Percentiles rank a stretch among this genome's conserved stretches.
These are phyloP conservation scores for Helotiales sp. DNA, from an alignment of 2,329 filamentous ascomycete genomes.

Conservation along the genomic window DNA sequence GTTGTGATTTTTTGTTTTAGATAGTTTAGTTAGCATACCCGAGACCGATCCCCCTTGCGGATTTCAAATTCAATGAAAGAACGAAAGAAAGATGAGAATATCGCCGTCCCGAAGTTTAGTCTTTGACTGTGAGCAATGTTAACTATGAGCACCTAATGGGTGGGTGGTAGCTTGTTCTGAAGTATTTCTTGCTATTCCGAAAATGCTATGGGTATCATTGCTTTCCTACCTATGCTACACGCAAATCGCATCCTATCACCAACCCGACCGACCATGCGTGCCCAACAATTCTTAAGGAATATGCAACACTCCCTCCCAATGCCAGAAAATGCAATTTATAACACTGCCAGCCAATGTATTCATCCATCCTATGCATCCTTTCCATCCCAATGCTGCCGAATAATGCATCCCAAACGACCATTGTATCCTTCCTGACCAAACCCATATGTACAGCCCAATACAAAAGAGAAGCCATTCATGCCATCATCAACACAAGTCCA, in stretches of 20 bases:
- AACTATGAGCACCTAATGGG: too few species aligned
- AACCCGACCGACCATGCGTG: not conserved
- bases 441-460: conserved; percentile 10
- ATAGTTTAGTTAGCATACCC: conserved; percentile 16
- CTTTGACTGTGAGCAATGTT: too few species aligned
- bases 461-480: not conserved
- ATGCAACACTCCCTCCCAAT: conserved; percentile 11
- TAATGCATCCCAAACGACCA: conserved; percentile 10
- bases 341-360: conserved; percentile 12
- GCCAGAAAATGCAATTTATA: not conserved
- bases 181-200: not conserved
- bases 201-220: conserved; percentile 21
- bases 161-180: too few species aligned
- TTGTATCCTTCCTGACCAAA: not conserved
- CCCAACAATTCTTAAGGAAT: not conserved
- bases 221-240: conserved; percentile 15
- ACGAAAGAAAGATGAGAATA: not conserved
- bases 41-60: conserved; percentile 9
- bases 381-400: conserved; percentile 7
- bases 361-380: conserved; percentile 6
- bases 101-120: too few species aligned
- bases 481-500: conserved; percentile 26
- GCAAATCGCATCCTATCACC: not conserved
- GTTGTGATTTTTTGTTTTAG: not conserved
- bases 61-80: conserved; percentile 5